phyloP scores from a whole-genome alignment of 208 protist genomes.

The Leishmania gerbilli region DNA sequence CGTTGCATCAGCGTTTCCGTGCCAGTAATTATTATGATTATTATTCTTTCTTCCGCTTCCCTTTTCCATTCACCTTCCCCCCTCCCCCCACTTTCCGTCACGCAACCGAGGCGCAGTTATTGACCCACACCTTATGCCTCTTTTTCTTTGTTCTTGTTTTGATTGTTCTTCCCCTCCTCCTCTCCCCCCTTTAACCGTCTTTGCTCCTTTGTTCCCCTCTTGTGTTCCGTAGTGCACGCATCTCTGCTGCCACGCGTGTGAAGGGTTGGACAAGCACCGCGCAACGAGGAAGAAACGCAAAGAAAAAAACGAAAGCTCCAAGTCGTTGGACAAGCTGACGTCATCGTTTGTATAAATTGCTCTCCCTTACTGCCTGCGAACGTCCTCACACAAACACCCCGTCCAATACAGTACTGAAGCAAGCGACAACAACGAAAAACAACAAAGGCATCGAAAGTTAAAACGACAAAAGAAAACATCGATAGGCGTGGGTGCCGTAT shows the following conservation, averaged over 20 bases:
- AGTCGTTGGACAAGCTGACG: neutral
- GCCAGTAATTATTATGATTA: neutral
- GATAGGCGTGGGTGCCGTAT: neutral
- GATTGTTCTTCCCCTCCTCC: neutral
- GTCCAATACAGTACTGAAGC: neutral
- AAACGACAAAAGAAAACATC: no score
- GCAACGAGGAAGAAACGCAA: neutral
- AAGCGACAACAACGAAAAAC: neutral
- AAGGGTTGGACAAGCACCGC: neutral
- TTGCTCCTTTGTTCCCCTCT: neutral
- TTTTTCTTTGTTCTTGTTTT: conserved; percentile 16
- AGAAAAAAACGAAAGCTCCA: neutral
- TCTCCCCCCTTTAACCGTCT: neutral
- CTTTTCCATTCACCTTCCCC: neutral
- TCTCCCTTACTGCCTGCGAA: neutral
- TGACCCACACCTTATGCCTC: neutral
- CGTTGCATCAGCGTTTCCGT: neutral
- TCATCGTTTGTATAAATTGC: neutral
- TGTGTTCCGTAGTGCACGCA: neutral
- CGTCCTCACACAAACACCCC: neutral
- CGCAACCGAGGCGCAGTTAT: neutral
- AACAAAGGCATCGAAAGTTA: neutral
- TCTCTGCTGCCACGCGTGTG: neutral
- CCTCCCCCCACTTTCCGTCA: neutral
- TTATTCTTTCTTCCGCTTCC: conserved; percentile 1